Evolutionary conservation across 148 eudicot genomes (phyloP), one percentile per base, ranked within the genome.

Genomic region (Bassia scoparia): DNA sequence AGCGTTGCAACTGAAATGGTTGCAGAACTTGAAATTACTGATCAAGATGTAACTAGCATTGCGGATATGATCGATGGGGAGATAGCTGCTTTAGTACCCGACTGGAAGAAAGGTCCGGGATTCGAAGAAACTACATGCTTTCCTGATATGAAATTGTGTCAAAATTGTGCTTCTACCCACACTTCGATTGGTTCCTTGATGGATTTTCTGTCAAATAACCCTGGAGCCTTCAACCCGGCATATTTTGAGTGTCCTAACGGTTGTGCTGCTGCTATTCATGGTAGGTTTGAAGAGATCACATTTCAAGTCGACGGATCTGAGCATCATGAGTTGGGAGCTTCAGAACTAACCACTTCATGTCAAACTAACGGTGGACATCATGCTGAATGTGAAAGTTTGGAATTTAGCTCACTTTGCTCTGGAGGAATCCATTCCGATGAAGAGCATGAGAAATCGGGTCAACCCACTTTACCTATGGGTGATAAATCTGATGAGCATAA

Each of bases 1-100:
- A 89, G 86, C 41, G 97, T 91, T 68, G 97, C 97, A 37, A 89
- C 88, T 0, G 97, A 91, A 81, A 91, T 91, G 97, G 89, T 89
- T 13, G 89, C 86, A 3, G 95, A 91, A 66, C 78, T 91, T 55
- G 97, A 91, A 79, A 83, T 91, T 11, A 86, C 84, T 0, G 94
- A 91, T 66, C 95, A 89, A 73, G 97, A 89, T 70, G 97, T 89
- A 59, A 88, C 85, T 31, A 81, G 82, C 78, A 89, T 91, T 74
- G 92, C 97, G 0, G 88, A 87, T 48, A 89, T 89, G 95, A 89
- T 91, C 21, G 92, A 91, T 30, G 88, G 87, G 61, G 97, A 91
- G 67, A 87, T 91, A 56, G 78, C 79, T 46, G 72, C 77, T 14
- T 77, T 91, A 70, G 94, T 87, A 10, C 95, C 97, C 11, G 83